phyloP scores from a whole-genome alignment of 1,284 basidiomycete species.

The Ceratobasidium papillatum region DNA sequence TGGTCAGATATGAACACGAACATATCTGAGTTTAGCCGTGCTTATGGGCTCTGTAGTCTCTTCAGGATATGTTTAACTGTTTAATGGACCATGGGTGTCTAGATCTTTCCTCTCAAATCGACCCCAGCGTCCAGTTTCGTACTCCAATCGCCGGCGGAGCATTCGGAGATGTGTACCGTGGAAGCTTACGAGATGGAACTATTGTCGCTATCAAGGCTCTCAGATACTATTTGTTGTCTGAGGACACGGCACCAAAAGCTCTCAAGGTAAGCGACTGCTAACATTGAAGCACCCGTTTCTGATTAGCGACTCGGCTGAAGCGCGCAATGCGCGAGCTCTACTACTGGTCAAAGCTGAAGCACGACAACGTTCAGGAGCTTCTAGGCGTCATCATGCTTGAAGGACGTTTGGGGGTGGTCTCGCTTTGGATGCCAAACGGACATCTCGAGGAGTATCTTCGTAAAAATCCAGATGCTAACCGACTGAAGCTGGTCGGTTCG shows the following conservation, averaged over 20 bases:
- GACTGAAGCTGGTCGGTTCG: background rate
- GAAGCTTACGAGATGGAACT: background rate
- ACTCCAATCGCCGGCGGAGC: background rate
- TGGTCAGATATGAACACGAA: no score
- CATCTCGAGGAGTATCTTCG: background rate
- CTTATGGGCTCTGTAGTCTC: background rate
- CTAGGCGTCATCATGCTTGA: background rate
- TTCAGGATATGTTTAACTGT: conserved; percentile 10
- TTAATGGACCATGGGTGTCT: background rate
- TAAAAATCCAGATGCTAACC: background rate
- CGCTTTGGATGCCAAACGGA: conserved; percentile 7
- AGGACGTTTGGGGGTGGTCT: background rate
- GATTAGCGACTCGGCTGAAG: background rate
- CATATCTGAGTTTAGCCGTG: no score
- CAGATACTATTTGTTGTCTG: background rate
- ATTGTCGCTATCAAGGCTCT: background rate
- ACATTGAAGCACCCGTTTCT: background rate
- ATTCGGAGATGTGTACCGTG: conserved; percentile 18
- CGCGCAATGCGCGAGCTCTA: conserved; percentile 23
- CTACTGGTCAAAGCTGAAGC: conserved; percentile 4
- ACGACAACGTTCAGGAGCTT: background rate
- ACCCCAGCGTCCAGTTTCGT: background rate
- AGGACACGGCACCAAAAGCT: background rate
- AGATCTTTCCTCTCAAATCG: conserved; percentile 9
- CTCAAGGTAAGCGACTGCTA: background rate